Evolutionary conservation across 1,284 basidiomycete genomes (phyloP), one percentile per base, ranked within the genome.

Genomic region (Mycosarcoma maydis): DNA sequence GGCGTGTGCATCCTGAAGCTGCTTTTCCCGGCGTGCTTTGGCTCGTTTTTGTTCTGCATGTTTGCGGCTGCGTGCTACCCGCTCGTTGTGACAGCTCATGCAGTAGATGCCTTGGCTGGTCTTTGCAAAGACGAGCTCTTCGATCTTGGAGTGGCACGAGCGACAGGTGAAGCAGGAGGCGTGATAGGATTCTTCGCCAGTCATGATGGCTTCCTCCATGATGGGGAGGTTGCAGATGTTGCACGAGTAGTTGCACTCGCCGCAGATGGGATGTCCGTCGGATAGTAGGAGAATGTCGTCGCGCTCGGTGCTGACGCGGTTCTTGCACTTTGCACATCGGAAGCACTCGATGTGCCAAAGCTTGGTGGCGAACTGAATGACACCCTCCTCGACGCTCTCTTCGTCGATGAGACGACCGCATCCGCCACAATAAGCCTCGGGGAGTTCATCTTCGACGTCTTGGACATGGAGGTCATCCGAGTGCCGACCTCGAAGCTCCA

Each of bases 101-200:
- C 95, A 98, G 83, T 98, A 98, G 68, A 98, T 98, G 44, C 96
- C 95, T 78, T 97, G 92, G 66, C 89, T 92, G 1, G 96, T 98
- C 85, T 98, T 98, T 52, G 95, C 96, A 77, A 98, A 98, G 54
- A 98, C 92, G 48, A 98, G 88, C 82, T 98, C 95, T 83, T 98
- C 94, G 75, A 98, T 98, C 58, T 92, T 88, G 80, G 90, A 90
- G 80, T 89, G 89, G 85, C 95, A 98, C 33, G 94, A 90, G 75
- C 93, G 90, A 84, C 95, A 98, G 73, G 94, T 94, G 86, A 98
- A 98, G 85, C 95, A 98, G 74, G 94, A 91, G 3, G 95, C 94
- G 82, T 98, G 95, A 78, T 98, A 98, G 1, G 93, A 94, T 82
- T 98, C 95, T 83, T 98, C 94, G 54, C 95, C 49, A 13, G 66